These are phyloP conservation scores for Colletotrichum euphorbiae DNA, from an alignment of 2,329 filamentous ascomycete genomes.

Conservation along the genomic window DNA sequence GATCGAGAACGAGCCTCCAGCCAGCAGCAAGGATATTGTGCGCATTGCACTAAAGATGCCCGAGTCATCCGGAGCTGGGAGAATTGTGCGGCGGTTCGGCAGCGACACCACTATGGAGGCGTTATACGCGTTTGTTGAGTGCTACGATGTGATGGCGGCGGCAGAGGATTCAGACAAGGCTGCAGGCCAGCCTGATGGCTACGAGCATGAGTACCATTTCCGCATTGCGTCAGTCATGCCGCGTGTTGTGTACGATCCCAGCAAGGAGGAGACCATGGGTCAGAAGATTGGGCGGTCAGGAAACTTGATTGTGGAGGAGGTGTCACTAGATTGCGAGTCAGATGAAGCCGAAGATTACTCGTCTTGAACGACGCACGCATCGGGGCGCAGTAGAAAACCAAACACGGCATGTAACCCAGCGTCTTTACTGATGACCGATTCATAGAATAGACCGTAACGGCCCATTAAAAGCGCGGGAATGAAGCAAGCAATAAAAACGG, in stretches of 20 bases:
- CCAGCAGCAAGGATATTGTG: constrained; percentile 74
- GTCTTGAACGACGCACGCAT: not conserved
- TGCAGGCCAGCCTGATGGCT: constrained; percentile 69
- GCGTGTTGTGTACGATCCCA: constrained; percentile 80
- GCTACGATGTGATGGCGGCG: constrained; percentile 74
- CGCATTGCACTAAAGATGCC: constrained; percentile 77
- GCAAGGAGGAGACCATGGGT: constrained; percentile 72
- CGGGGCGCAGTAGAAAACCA: not conserved
- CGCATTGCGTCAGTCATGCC: constrained; percentile 88
- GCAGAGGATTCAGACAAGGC: constrained; percentile 46
- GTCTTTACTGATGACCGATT: not conserved
- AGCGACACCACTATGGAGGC: constrained; percentile 82
- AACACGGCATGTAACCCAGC: not conserved
- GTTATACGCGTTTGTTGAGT: constrained; percentile 96
- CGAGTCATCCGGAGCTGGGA: constrained; percentile 69
- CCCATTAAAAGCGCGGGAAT: not conserved
- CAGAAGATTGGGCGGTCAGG: constrained; percentile 84
- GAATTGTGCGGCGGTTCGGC: constrained; percentile 81
- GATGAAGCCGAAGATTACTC: constrained; percentile 32
- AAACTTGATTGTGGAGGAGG: constrained; percentile 88
- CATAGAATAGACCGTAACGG: constrained; percentile 13
- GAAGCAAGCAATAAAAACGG: not conserved
- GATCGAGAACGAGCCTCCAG: constrained; percentile 75
- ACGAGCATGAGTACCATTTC: constrained; percentile 87
- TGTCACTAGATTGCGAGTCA: constrained; percentile 51